Evolutionary conservation across 805 yeast genomes (phyloP).

Genomic region (Cyberlindnera euphorbiiphila): DNA sequence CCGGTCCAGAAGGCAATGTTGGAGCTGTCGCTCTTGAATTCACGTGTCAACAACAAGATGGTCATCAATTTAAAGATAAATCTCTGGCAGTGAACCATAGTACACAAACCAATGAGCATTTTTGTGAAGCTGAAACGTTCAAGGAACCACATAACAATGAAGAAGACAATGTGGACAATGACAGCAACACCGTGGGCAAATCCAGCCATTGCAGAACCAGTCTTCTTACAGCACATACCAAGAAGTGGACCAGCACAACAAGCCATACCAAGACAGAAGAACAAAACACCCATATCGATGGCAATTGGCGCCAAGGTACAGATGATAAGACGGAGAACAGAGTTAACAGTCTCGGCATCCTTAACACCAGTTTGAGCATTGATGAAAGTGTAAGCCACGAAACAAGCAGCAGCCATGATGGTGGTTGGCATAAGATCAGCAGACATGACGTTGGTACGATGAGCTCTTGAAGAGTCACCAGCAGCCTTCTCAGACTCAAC

Average conservation of each 20-base stretch:
- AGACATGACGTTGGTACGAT: conserved; percentile 65
- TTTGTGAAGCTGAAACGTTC: conserved; percentile 89
- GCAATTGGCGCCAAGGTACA: conserved; percentile 90
- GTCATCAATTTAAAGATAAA: conserved; percentile 82
- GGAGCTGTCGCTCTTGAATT: conserved; percentile 90
- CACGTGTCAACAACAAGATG: conserved; percentile 78
- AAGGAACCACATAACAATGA: conserved; percentile 94
- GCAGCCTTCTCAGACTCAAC: conserved; percentile 79
- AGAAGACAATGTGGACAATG: conserved; percentile 78
- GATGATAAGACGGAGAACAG: conserved; percentile 65
- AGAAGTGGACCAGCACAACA: conserved; percentile 98
- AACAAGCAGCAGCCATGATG: conserved; percentile 74
- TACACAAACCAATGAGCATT: conserved; percentile 80
- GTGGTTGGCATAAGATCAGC: conserved; percentile 71
- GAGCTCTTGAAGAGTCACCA: conserved; percentile 82
- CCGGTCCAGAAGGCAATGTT: conserved; percentile 99
- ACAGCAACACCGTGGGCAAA: conserved; percentile 96
- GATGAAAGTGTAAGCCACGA: conserved; percentile 74
- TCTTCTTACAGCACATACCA: conserved; percentile 93
- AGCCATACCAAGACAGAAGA: conserved; percentile 73
- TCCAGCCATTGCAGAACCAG: conserved; percentile 93
- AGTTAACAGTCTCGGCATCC: conserved; percentile 52
- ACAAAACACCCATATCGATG: conserved; percentile 81
- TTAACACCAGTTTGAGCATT: conserved; percentile 84
- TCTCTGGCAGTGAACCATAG: conserved; percentile 86